Evolutionary conservation across 495 filamentous ascomycete genomes (phyloP).

Genomic region (Jackrogersella multiformis): DNA sequence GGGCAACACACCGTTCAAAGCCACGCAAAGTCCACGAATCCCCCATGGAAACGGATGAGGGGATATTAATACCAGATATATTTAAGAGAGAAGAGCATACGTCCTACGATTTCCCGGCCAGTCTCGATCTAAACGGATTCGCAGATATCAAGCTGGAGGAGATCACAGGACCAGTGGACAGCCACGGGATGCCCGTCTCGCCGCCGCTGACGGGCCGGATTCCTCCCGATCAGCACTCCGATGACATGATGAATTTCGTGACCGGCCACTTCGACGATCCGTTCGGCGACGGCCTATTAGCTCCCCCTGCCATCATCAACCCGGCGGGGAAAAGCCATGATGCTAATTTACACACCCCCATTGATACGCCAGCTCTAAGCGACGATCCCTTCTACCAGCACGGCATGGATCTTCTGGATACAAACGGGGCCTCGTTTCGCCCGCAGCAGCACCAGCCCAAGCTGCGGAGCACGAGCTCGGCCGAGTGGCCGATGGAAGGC

Average conservation of each 20-base stretch:
- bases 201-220: conserved; percentile 49
- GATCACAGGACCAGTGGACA: conserved; percentile 17
- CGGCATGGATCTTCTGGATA: conserved; percentile 16
- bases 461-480: conserved; percentile 41
- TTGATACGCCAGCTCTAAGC: conserved; percentile 41
- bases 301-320: conserved; percentile 28
- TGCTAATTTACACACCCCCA: conserved; percentile 43
- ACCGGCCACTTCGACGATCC: conserved; percentile 51
- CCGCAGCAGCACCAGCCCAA: conserved; percentile 18
- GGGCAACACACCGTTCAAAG: conserved; percentile 35
- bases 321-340: conserved; percentile 11
- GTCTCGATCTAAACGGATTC: conserved; percentile 28
- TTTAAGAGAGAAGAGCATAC: conserved; percentile 18
- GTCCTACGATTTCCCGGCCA: conserved; percentile 20
- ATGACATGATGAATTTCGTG: conserved; percentile 36
- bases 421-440: conserved; percentile 15
- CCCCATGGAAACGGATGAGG: neutral
- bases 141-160: conserved; percentile 32
- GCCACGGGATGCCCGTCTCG: conserved; percentile 38
- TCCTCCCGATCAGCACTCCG: conserved; percentile 33
- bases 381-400: conserved; percentile 38
- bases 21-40: conserved; percentile 26
- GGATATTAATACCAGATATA: conserved; percentile 7
- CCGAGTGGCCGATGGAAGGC: conserved; percentile 46
- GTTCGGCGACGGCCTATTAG: conserved; percentile 43